phyloP scores from a whole-genome alignment of 1,139 yeast genomes.

The Petasospora rhodanensis region DNA sequence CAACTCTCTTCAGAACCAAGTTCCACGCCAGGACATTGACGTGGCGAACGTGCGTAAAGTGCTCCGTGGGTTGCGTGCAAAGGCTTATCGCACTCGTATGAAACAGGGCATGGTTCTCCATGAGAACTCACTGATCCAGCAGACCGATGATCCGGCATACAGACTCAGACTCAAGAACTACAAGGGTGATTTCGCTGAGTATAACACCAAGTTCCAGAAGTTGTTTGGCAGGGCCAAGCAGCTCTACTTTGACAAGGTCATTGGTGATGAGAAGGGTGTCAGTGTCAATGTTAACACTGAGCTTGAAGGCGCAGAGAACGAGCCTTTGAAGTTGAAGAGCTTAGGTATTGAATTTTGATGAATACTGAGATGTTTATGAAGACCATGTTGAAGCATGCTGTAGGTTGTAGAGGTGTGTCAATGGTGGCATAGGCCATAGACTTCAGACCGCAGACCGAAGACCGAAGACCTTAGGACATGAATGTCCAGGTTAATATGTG shows the following conservation, averaged over 20 bases:
- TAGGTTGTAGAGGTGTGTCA: too few species aligned
- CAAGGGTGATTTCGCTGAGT: slow-evolving; percentile 25
- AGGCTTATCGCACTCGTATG: too few species aligned
- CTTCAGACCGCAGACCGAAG: too few species aligned
- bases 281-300: slow-evolving; percentile 2
- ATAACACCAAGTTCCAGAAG: slow-evolving; percentile 11
- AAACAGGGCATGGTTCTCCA: slow-evolving; percentile 17
- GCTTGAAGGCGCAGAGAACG: slow-evolving; percentile 2
- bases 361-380: too few species aligned
- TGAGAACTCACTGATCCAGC: slow-evolving; percentile 15
- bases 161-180: slow-evolving; percentile 23
- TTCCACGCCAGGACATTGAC: slow-evolving; percentile 22
- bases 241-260: slow-evolving; percentile 4
- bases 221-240: slow-evolving; percentile 10
- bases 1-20: too few species aligned
- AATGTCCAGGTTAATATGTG: too few species aligned
- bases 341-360: too few species aligned
- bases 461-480: too few species aligned
- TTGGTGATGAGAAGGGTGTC: neutral
- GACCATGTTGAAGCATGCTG: too few species aligned
- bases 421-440: too few species aligned
- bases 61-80: too few species aligned
- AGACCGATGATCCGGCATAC: slow-evolving; percentile 15
- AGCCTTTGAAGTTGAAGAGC: slow-evolving; percentile 17
- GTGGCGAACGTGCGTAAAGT: slow-evolving; percentile 20